Base-by-base conservation (phyloP, 768 basidiomycete genomes). In the Lentinula sp. region DNA sequence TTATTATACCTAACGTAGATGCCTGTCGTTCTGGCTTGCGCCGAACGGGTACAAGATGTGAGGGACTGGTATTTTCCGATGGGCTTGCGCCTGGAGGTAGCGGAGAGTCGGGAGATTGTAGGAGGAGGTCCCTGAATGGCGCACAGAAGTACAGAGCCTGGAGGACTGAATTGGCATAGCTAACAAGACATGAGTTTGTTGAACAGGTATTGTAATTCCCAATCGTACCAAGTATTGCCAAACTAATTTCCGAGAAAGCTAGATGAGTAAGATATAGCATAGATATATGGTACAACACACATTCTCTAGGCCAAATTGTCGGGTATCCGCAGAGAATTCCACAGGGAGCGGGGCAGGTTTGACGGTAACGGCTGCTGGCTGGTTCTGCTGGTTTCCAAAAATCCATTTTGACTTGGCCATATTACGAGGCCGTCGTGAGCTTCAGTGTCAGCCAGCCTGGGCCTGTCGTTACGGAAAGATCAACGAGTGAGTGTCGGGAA, bases 81-180 rank as follows among this genome's bases (percentile, higher is more conserved):
- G 70, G 67, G 21, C 69, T 51, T 8, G 71, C 54, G 21, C 71
- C 64, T 54, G 68, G 66, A 61, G 71, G 77, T 59, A 71, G 70
- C 60, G 79, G 84, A 57, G 75, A 74, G 74, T 86, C 89, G 57
- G 76, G 67, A 62, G 80, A 78, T 66, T 88, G 91, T n/a, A 89
- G 75, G 66, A 98, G 80, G 61, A 97, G 90, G 54, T 95, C 89
- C 55, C 95, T 84, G 71, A 99, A 98, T 1, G 96, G 95, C 23
- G 84, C 76, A 71, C 95, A 98, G 72, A 95, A 96, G 77, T 98
- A 99, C 59, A 98, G 84, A 0, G 97, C 88, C 73, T 99, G 96
- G 15, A 99, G 81, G 23, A 99, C 94, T n/a, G 96, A 97, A 75
- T 98, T 99, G 77, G 91, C 95, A 74, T 99, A 99, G 76, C 95